Conservation (phyloP, 495 filamentous ascomycete species). For the Niebla homalea region DNA sequence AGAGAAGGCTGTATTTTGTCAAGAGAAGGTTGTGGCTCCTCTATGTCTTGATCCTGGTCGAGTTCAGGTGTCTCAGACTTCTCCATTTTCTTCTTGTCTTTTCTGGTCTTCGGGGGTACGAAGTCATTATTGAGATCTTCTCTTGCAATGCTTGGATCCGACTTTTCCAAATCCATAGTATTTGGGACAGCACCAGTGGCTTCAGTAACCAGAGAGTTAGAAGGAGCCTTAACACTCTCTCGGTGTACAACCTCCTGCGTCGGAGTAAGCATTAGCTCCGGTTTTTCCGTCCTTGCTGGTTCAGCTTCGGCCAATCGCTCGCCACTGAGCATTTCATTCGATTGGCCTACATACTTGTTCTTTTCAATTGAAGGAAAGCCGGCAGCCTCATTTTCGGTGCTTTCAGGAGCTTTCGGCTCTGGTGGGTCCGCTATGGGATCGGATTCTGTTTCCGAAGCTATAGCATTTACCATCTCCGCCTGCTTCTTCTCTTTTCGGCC, state of each 20-base stretch:
- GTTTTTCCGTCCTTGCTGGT: background rate
- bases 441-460: too few species aligned
- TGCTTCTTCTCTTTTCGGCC: conserved; percentile 1
- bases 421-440: background rate
- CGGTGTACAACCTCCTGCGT: background rate
- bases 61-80: conserved; percentile 26
- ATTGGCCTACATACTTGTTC: too few species aligned
- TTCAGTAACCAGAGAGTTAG: too few species aligned
- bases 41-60: conserved; percentile 12
- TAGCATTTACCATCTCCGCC: background rate
- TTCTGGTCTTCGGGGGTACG: conserved; percentile 28
- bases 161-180: background rate
- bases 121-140: conserved; percentile 19
- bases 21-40: too few species aligned
- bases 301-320: background rate
- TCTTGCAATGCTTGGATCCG: background rate
- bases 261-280: background rate
- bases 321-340: too few species aligned
- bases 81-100: conserved; percentile 31
- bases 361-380: too few species aligned
- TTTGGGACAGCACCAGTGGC: too few species aligned
- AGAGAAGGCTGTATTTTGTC: too few species aligned
- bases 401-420: background rate
- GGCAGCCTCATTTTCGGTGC: too few species aligned
- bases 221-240: background rate